phyloP scores from a whole-genome alignment of 352 stramenopile genomes.

The Globisporangium carolinianum region DNA sequence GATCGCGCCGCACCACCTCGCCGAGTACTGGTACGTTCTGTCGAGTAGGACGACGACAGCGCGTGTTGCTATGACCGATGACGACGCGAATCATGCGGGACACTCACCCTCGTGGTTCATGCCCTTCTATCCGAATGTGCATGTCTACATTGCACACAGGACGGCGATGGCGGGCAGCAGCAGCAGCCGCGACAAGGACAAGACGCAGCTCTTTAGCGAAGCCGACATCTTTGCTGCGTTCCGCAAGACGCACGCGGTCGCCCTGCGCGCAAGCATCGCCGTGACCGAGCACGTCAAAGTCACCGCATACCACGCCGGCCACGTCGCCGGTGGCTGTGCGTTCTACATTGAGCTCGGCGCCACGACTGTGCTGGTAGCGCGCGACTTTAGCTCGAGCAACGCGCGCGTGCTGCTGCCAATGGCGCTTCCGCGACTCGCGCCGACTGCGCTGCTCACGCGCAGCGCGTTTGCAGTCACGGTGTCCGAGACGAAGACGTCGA shows the following conservation, averaged over 20 bases:
- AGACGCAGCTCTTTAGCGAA: constrained; percentile 34
- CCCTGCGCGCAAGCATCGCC: constrained; percentile 42
- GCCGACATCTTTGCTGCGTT: constrained; percentile 58
- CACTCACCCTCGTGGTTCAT: neutral
- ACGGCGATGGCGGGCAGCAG: constrained; percentile 12
- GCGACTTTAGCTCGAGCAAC: constrained; percentile 74
- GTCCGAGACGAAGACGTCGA: constrained; percentile 71
- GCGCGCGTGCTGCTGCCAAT: constrained; percentile 61
- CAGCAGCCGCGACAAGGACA: constrained; percentile 40
- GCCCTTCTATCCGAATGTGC: neutral
- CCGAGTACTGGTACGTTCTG: constrained; percentile 59
- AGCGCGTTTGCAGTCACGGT: constrained; percentile 79
- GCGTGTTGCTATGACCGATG: too few species aligned
- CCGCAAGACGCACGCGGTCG: constrained; percentile 37
- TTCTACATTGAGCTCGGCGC: constrained; percentile 73
- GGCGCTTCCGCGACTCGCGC: constrained; percentile 59
- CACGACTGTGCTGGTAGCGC: constrained; percentile 66
- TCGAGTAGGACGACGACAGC: neutral
- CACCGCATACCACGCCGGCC: constrained; percentile 73
- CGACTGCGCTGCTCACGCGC: constrained; percentile 50
- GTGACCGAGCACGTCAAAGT: constrained; percentile 69
- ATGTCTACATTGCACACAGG: constrained; percentile 17
- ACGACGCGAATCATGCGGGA: neutral
- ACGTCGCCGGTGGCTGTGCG: constrained; percentile 67
- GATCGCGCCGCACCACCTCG: constrained; percentile 57